A percentile compares a stretch with the other conserved stretches of the same genome.
Evolutionary conservation across 768 basidiomycete species (phyloP).

Genomic region (Agaricus bisporus): DNA sequence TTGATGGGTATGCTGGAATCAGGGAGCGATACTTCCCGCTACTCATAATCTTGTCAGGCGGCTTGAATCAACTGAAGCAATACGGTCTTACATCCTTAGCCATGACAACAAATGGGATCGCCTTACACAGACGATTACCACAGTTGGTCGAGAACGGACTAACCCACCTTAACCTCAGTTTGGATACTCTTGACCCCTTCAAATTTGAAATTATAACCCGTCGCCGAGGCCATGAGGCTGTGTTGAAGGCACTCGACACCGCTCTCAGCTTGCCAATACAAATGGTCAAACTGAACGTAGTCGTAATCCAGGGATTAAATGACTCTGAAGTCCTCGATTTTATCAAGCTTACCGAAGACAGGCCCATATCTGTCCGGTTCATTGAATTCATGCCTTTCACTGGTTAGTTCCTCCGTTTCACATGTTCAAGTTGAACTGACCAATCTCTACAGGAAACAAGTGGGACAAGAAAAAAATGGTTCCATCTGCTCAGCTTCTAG

Average conservation of each 20-base stretch:
- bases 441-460: slow-evolving; percentile 56
- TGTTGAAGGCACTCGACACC: slow-evolving; percentile 56
- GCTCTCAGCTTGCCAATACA: slow-evolving; percentile 52
- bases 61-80: slow-evolving; percentile 52
- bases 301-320: slow-evolving; percentile 77
- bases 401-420: slow-evolving; percentile 34
- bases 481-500: slow-evolving; percentile 60
- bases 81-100: slow-evolving; percentile 69
- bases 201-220: slow-evolving; percentile 88
- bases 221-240: slow-evolving; percentile 69
- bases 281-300: slow-evolving; percentile 79
- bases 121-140: slow-evolving; percentile 68
- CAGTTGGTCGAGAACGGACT: slow-evolving; percentile 64
- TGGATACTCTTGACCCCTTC: slow-evolving; percentile 82
- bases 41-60: slow-evolving; percentile 31
- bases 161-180: slow-evolving; percentile 70
- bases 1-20: slow-evolving; percentile 53
- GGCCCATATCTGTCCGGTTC: slow-evolving; percentile 67
- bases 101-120: slow-evolving; percentile 83
- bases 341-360: slow-evolving; percentile 65
- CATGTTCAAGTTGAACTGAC: slow-evolving; percentile 1
- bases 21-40: not conserved
- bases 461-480: slow-evolving; percentile 84
- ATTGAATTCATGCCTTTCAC: slow-evolving; percentile 96
- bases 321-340: slow-evolving; percentile 78